Conservation (phyloP, 305 asterid genomes). For the Solanum hybrid region DNA sequence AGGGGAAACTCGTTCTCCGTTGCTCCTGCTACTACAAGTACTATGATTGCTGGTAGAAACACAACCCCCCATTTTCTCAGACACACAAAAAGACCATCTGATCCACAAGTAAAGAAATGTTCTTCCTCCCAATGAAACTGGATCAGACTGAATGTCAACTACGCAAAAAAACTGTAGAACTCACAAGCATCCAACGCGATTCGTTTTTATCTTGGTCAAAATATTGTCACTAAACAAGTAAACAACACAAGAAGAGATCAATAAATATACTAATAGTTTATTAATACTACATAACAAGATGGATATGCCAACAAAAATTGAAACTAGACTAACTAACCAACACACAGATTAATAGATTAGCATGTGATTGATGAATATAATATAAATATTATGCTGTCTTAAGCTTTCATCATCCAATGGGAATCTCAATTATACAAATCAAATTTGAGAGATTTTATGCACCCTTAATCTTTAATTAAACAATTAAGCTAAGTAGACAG, state of each 20-base stretch:
- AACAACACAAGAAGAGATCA: slow-evolving; percentile 26
- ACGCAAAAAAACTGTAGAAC: slow-evolving; percentile 10
- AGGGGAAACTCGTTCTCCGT: slow-evolving; percentile 54
- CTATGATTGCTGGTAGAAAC: slow-evolving; percentile 50
- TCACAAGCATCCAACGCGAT: slow-evolving; percentile 21
- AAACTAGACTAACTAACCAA: slow-evolving; percentile 26
- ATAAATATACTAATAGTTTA: slow-evolving; percentile 24
- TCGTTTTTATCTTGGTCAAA: slow-evolving; percentile 37
- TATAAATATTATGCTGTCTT: slow-evolving; percentile 32
- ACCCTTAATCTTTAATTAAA: slow-evolving; percentile 22
- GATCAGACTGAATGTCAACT: slow-evolving; percentile 17
- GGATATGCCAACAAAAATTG: slow-evolving; percentile 8
- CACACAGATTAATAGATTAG: slow-evolving; percentile 22
- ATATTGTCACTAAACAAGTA: slow-evolving; percentile 14
- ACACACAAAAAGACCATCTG: slow-evolving; percentile 37
- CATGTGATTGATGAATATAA: slow-evolving; percentile 62
- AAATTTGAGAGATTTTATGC: slow-evolving; percentile 23
- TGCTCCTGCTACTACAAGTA: slow-evolving; percentile 46
- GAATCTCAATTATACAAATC: slow-evolving; percentile 44
- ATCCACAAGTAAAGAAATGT: neutral
- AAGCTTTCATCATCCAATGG: slow-evolving; percentile 36
- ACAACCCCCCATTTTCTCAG: slow-evolving; percentile 78
- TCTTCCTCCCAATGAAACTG: slow-evolving; percentile 2
- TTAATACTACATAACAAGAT: slow-evolving; percentile 18
- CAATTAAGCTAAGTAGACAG: slow-evolving; percentile 17